phyloP scores from a whole-genome alignment of 2,329 filamentous ascomycete species.

The Coniella vitis region DNA sequence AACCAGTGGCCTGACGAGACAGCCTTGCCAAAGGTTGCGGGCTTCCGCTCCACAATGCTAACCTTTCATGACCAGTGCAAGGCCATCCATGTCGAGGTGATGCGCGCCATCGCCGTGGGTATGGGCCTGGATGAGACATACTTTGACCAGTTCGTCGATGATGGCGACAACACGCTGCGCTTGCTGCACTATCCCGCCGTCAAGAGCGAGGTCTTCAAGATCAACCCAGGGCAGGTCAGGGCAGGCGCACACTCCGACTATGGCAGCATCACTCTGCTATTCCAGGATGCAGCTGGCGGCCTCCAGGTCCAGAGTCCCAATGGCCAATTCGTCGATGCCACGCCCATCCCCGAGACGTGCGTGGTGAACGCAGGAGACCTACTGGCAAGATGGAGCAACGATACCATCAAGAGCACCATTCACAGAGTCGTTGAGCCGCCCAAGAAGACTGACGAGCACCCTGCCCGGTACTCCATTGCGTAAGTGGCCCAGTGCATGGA shows the following conservation, averaged over 20 bases:
- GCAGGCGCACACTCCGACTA: conserved; percentile 72
- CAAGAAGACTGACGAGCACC: conserved; percentile 50
- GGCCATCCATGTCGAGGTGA: conserved; percentile 66
- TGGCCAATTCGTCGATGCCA: conserved; percentile 75
- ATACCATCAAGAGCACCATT: conserved; percentile 82
- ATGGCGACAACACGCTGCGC: conserved; percentile 63
- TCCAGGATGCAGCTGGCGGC: conserved; percentile 52
- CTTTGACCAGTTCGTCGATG: conserved; percentile 70
- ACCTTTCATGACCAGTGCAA: conserved; percentile 71
- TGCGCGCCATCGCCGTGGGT: conserved; percentile 78
- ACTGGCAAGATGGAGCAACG: conserved; percentile 82
- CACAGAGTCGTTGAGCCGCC: conserved; percentile 88
- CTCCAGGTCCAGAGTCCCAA: conserved; percentile 61
- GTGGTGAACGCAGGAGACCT: conserved; percentile 88
- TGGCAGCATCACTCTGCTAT: conserved; percentile 54
- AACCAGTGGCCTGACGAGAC: conserved; percentile 68
- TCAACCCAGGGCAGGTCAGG: conserved; percentile 63
- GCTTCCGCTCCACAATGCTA: conserved; percentile 68
- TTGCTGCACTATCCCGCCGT: conserved; percentile 73
- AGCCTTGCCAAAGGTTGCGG: conserved; percentile 37
- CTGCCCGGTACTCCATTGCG: conserved; percentile 78
- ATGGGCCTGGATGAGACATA: conserved; percentile 64
- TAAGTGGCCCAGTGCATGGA: conserved; percentile 35
- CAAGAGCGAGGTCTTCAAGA: conserved; percentile 54
- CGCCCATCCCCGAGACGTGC: conserved; percentile 71